These are phyloP conservation scores for Seiridium unicorne DNA, from an alignment of 2,329 filamentous ascomycete genomes.

Conservation along the genomic window DNA sequence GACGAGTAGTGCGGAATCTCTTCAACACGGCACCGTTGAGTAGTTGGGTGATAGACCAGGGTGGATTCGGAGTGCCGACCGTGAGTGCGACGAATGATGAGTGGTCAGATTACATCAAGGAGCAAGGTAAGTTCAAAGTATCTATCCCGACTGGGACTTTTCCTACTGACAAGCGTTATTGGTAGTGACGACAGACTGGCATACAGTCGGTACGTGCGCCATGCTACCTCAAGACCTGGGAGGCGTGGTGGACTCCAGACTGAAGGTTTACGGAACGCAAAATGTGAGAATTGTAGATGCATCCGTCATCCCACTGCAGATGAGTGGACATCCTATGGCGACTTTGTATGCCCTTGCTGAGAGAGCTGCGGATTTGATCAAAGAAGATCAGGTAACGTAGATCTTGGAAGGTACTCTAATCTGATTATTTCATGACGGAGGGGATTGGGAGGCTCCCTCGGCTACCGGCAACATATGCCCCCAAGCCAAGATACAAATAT, in stretches of 20 bases:
- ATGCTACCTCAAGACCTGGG: conserved; percentile 44
- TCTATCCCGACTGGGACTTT: neutral
- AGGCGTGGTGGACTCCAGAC: conserved; percentile 41
- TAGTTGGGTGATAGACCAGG: conserved; percentile 10
- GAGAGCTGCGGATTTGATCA: conserved; percentile 30
- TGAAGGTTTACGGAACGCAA: conserved; percentile 46
- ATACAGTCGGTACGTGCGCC: conserved; percentile 36
- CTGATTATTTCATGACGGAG: too few relatives aligned
- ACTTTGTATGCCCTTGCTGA: conserved; percentile 50
- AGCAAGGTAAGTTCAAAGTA: neutral
- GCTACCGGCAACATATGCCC: too few relatives aligned
- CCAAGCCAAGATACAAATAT: too few relatives aligned
- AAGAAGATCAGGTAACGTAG: conserved; percentile 2
- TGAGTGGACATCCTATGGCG: conserved; percentile 43
- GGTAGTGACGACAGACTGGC: conserved; percentile 12
- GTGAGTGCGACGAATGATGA: conserved; percentile 1
- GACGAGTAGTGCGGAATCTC: conserved; percentile 19
- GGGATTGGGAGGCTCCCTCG: too few relatives aligned
- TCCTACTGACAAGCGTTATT: neutral
- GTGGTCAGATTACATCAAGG: conserved; percentile 8
- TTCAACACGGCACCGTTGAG: conserved; percentile 18
- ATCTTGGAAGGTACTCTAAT: neutral
- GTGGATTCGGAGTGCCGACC: conserved; percentile 13
- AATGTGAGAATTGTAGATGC: conserved; percentile 46
- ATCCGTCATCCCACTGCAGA: conserved; percentile 43